Evolutionary conservation across 2,329 filamentous ascomycete genomes (phyloP), one percentile per base, ranked within the genome.

Genomic region (Rhinocladiella mackenziei): DNA sequence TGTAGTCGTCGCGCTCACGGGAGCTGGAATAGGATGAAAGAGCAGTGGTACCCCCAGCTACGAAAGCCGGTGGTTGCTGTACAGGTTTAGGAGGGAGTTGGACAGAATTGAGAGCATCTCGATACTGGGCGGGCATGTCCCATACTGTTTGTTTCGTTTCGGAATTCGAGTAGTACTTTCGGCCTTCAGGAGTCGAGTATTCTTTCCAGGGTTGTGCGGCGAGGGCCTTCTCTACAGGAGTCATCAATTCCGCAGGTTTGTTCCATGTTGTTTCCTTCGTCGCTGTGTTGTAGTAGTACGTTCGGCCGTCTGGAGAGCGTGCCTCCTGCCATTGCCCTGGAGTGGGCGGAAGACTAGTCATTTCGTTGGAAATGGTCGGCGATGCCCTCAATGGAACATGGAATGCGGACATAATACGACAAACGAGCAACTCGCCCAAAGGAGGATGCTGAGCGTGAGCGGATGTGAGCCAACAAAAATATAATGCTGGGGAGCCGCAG

Each of bases 111-210:
- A 89, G 72, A 48, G 86, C 85, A 57, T 76, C 76, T 61, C 86
- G 88, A 68, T 89, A 89, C 51, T 71, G 80, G 43, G 88, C 85
- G 43, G 92, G 92, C 77, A 95, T 89, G 60, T 89, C 84, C 92
- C 92, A 98, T 22, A 86, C 88, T 64, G 89, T 97, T 69, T 89
- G 78, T 67, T 91, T 89, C 32, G 86, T 89, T 66, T 94, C 84
- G 23, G 83, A 86, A 65, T 98, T 92, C 66, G 89, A 91, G 86
- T 89, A 98, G 68, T 98, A 98, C 62, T 91, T 87, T 58, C 83
- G 81, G 34, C 91, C 92, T 53, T 87, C 86, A 51, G 89, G 81
- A 15, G 86, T 83, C 18, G 84, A 88, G 61, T 94, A 92, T 66
- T 95, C 88, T 61, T 91, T 92, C 89, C 89, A 98, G 53, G 86